phyloP scores from a whole-genome alignment of 495 filamentous ascomycete genomes.

The Hyaloscypha variabilis region DNA sequence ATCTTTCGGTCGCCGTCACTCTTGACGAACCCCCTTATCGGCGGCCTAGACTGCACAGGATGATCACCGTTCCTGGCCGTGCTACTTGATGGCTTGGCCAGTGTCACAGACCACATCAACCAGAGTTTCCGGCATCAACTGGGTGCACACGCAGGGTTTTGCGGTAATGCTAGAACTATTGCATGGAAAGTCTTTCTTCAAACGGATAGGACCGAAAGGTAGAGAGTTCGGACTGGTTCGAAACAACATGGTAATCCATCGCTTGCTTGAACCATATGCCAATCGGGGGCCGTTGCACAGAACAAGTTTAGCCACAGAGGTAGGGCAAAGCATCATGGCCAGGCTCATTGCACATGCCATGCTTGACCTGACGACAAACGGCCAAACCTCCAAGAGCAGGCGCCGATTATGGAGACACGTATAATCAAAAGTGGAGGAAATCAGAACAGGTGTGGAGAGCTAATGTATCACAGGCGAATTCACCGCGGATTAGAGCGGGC shows the following conservation, averaged over 20 bases:
- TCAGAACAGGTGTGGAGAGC: slow-evolving; percentile 32
- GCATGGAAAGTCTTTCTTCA: slow-evolving; percentile 35
- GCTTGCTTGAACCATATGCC: slow-evolving; percentile 6
- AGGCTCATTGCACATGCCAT: slow-evolving; percentile 19
- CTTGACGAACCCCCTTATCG: slow-evolving; percentile 27
- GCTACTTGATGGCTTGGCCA: slow-evolving; percentile 7
- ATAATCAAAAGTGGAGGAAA: slow-evolving; percentile 28
- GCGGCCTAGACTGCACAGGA: neutral
- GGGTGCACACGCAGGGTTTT: slow-evolving; percentile 11
- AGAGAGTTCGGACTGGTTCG: slow-evolving; percentile 1
- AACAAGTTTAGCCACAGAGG: neutral
- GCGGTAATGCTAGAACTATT: slow-evolving; percentile 4
- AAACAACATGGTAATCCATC: slow-evolving; percentile 15
- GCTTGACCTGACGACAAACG: slow-evolving; percentile 19
- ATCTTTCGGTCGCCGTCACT: slow-evolving; percentile 14
- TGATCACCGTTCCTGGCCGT: slow-evolving; percentile 19
- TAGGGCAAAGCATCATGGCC: slow-evolving; percentile 16
- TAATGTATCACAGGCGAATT: slow-evolving; percentile 21
- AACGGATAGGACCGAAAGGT: slow-evolving; percentile 27
- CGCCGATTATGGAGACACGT: slow-evolving; percentile 28
- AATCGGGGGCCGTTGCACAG: slow-evolving; percentile 9
- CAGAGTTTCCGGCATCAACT: slow-evolving; percentile 8
- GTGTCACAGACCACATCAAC: slow-evolving; percentile 17
- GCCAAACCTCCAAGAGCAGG: slow-evolving; percentile 25
- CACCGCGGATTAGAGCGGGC: slow-evolving; percentile 22